These are phyloP conservation scores for Tardiomyces digboiensis DNA, from an alignment of 1,139 yeast species.

Conservation along the genomic window DNA sequence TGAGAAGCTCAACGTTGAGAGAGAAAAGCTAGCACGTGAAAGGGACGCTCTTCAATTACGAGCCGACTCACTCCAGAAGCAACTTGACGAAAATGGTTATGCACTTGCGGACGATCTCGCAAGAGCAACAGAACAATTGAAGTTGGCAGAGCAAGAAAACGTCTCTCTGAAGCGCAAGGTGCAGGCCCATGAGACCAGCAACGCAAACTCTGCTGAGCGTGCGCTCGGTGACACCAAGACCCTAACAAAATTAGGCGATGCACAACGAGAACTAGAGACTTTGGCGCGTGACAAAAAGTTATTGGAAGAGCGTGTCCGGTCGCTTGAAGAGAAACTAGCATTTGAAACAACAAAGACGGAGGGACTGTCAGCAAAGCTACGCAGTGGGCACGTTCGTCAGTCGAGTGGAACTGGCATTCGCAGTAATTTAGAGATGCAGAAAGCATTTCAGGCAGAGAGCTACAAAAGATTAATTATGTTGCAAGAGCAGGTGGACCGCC, in stretches of 20 bases:
- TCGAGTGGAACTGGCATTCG: neutral
- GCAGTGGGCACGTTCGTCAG: neutral
- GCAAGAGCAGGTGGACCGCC: neutral
- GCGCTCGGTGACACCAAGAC: neutral
- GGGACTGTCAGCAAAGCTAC: neutral
- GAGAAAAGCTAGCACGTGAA: neutral
- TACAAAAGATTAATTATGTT: neutral
- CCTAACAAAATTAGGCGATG: neutral
- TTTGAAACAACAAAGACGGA: neutral
- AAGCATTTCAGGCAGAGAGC: neutral
- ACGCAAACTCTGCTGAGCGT: neutral
- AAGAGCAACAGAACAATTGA: neutral
- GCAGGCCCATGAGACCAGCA: neutral
- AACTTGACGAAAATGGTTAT: neutral
- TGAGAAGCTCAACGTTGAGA: neutral
- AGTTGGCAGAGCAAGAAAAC: neutral
- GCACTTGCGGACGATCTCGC: neutral
- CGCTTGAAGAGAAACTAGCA: neutral
- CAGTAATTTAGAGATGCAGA: neutral
- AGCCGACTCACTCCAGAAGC: neutral
- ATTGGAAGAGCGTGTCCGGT: neutral
- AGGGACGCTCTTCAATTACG: neutral
- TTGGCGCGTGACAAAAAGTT: neutral
- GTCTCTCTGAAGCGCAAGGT: neutral
- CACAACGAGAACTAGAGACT: neutral